A percentile compares a stretch with the other conserved stretches of the same genome.
Conservation (phyloP, 495 filamentous ascomycete genomes). For the Filosporella fistucella region DNA sequence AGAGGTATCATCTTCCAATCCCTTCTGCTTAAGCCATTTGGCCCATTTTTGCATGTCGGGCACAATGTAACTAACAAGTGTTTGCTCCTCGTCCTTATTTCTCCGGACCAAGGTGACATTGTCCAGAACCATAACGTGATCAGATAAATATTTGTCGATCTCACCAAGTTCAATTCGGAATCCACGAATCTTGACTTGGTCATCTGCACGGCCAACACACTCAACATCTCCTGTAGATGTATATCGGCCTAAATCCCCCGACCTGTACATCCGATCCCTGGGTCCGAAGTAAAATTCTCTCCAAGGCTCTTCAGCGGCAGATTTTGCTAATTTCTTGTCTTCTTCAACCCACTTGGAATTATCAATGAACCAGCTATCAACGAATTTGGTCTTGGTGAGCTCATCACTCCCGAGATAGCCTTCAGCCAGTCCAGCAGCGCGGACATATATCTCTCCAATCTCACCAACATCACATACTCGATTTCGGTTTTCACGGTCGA, state of each 20-base stretch:
- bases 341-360: constrained; percentile 64
- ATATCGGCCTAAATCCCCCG: constrained; percentile 77
- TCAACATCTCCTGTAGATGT: constrained; percentile 69
- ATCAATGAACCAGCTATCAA: constrained; percentile 86
- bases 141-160: constrained; percentile 80
- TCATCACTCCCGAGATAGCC: constrained; percentile 73
- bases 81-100: constrained; percentile 88
- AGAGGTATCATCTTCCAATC: constrained; percentile 42
- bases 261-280: constrained; percentile 80
- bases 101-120: constrained; percentile 83
- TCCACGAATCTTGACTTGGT: constrained; percentile 93
- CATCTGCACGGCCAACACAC: constrained; percentile 74
- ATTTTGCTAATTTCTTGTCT: constrained; percentile 47
- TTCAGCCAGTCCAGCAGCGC: constrained; percentile 86
- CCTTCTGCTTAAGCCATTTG: constrained; percentile 56
- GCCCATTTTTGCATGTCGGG: constrained; percentile 73
- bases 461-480: constrained; percentile 76
- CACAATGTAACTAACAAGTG: constrained; percentile 85
- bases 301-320: constrained; percentile 57
- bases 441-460: constrained; percentile 82
- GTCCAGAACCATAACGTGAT: constrained; percentile 76
- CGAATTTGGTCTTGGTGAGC: constrained; percentile 74
- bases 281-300: constrained; percentile 75
- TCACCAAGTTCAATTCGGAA: constrained; percentile 95
- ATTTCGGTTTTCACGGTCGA: constrained; percentile 70